Conservation (phyloP, 345 rosid species). For the Melastoma malabathricum region DNA sequence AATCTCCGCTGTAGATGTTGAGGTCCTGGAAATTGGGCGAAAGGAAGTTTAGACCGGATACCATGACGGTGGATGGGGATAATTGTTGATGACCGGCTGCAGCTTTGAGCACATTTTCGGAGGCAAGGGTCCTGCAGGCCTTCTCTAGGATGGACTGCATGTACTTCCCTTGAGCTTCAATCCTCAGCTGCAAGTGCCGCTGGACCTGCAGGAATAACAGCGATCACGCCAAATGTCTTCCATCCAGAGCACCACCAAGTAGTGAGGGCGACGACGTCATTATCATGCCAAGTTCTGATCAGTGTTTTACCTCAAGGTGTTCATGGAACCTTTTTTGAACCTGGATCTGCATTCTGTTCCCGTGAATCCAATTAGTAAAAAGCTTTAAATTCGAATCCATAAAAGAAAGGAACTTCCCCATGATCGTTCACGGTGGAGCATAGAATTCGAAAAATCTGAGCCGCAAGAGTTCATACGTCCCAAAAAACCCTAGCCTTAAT, state of each 20-base stretch:
- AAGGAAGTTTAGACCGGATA: constrained; percentile 44
- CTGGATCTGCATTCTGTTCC: constrained; percentile 95
- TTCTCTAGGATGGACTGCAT: constrained; percentile 93
- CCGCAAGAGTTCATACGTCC: too few species aligned
- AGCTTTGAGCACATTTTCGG: constrained; percentile 28
- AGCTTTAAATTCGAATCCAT: too few species aligned
- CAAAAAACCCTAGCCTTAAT: too few species aligned
- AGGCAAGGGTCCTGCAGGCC: constrained; percentile 87
- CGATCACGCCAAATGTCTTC: too few species aligned
- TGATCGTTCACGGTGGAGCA: too few species aligned
- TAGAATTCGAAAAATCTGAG: too few species aligned
- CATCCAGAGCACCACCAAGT: too few species aligned
- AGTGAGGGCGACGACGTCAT: too few species aligned
- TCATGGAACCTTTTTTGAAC: constrained; percentile 97
- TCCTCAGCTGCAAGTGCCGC: constrained; percentile 88
- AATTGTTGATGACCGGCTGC: neutral
- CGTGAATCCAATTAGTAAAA: too few species aligned
- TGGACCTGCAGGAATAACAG: constrained; percentile 73
- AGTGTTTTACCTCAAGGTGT: constrained; percentile 79
- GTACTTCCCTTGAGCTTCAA: constrained; percentile 97
- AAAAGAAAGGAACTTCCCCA: too few species aligned
- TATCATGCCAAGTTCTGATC: too few species aligned
- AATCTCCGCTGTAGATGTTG: constrained; percentile 50
- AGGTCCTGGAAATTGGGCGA: constrained; percentile 65
- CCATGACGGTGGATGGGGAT: too few species aligned